These are phyloP conservation scores for Chenopodium berlandieri DNA, from an alignment of 148 eudicot species.

Conservation along the genomic window DNA sequence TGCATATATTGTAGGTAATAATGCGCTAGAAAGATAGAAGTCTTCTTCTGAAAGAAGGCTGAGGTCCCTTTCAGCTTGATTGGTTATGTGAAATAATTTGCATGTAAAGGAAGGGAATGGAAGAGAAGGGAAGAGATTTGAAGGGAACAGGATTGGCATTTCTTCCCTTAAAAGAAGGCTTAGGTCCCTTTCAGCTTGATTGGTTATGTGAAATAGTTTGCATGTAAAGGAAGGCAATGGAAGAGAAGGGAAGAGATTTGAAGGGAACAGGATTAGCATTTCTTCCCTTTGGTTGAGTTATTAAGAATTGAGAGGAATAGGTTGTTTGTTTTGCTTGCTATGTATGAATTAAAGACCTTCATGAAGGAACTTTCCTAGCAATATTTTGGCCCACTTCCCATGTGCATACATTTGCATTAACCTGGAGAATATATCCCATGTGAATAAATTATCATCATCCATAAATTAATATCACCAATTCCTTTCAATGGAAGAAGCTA, in stretches of 20 bases:
- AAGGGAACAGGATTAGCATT: background rate
- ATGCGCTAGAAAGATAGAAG: background rate
- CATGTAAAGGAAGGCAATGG: background rate
- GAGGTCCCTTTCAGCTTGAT: background rate
- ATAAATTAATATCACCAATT: background rate
- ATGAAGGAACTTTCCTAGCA: background rate
- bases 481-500: background rate
- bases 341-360: background rate
- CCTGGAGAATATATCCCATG: background rate
- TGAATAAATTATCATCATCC: background rate
- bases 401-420: background rate
- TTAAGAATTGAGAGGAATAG: background rate
- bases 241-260: background rate
- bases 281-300: background rate
- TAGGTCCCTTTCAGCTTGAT: background rate
- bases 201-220: background rate
- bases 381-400: conserved; percentile 4
- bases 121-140: background rate
- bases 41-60: background rate
- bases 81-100: background rate
- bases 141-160: background rate
- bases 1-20: background rate
- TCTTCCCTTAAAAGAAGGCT: background rate
- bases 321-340: background rate
- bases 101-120: background rate